phyloP scores from a whole-genome alignment of 352 stramenopile genomes.

The Pythium dissotocum region DNA sequence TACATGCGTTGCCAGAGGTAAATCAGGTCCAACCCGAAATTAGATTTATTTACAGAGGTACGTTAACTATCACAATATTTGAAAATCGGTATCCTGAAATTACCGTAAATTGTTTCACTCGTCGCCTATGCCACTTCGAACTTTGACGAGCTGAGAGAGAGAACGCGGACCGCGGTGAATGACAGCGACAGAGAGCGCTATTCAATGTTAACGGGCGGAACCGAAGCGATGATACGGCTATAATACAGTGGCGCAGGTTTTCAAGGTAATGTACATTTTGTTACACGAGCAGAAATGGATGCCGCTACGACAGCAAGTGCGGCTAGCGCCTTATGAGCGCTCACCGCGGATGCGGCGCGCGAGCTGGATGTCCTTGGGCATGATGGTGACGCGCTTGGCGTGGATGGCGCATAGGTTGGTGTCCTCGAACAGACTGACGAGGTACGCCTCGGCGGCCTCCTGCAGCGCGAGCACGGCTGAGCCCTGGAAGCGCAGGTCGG shows the following conservation, averaged over 20 bases:
- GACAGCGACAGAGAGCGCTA: too few species aligned
- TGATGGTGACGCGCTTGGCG: slow-evolving; percentile 93
- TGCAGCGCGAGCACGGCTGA: slow-evolving; percentile 85
- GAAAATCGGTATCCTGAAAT: not conserved
- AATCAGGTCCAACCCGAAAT: slow-evolving; percentile 2
- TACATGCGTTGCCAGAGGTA: slow-evolving; percentile 2
- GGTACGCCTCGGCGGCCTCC: slow-evolving; percentile 86
- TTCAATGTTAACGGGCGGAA: too few species aligned
- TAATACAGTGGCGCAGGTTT: too few species aligned
- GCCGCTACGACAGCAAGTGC: too few species aligned
- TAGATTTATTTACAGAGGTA: slow-evolving; percentile 6
- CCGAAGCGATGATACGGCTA: too few species aligned
- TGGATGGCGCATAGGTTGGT: slow-evolving; percentile 94
- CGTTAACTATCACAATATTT: not conserved
- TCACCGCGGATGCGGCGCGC: slow-evolving; percentile 91
- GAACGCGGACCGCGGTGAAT: too few species aligned
- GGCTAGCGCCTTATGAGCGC: slow-evolving; percentile 80
- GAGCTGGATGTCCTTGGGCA: slow-evolving; percentile 95
- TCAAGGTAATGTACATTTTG: too few species aligned
- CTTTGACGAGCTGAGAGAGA: too few species aligned
- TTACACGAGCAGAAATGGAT: too few species aligned
- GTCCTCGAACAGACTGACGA: slow-evolving; percentile 88
- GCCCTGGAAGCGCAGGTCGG: slow-evolving; percentile 88
- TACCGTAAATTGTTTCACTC: too few species aligned
- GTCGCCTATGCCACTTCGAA: too few species aligned